Base-by-base conservation (phyloP, 2,329 filamentous ascomycete genomes). In the Epichloe gansuensis region DNA sequence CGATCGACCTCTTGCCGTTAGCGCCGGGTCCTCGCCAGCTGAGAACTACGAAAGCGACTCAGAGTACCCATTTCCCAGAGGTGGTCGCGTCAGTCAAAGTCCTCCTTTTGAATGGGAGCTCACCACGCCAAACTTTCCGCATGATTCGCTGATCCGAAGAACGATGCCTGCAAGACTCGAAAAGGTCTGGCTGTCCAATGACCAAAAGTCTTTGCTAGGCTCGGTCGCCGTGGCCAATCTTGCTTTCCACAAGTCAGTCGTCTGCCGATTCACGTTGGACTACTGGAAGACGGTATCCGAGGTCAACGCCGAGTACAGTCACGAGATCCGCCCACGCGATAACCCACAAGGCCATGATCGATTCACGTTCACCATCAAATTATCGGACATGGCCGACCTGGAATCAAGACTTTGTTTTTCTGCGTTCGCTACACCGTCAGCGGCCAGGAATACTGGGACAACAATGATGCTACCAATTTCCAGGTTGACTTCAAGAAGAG, bases 271-370 rank as follows among this genome's bases (percentile, higher is more conserved):
- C 68, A 98, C 93, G 0, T 78, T 96, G 46, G 93, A 98, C 68
- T 93, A 95, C 71, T 98, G 93, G 93, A 95, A 95, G 76, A 98
- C 93, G 0, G 94, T 91, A 0, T 98, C 93, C 0, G 93, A 98
- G 66, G 86, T 97, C 2, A 77, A 78, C 39, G 91, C 88, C n/a
- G 90, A 96, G 62, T 98, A 81, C 72, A 85, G 83, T 65, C 81
- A 87, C 56, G 87, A 93, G 69, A 79, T 91, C 46, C 81, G 82
- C 44, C 81, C 81, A 31, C 80, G 80, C 59, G 80, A 85, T 43
- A 73, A 73, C 3, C 72, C 80, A 23, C 76, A 85, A 60, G 82
- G 85, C 47, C 85, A 85, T 60, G 93, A 98, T 67, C 82, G 88
- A 41, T 98, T 98, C 72, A 88, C 84, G 64, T 98, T 98, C 70